Evolutionary conservation across 768 basidiomycete genomes (phyloP).

Genomic region (Serendipita vermifera): DNA sequence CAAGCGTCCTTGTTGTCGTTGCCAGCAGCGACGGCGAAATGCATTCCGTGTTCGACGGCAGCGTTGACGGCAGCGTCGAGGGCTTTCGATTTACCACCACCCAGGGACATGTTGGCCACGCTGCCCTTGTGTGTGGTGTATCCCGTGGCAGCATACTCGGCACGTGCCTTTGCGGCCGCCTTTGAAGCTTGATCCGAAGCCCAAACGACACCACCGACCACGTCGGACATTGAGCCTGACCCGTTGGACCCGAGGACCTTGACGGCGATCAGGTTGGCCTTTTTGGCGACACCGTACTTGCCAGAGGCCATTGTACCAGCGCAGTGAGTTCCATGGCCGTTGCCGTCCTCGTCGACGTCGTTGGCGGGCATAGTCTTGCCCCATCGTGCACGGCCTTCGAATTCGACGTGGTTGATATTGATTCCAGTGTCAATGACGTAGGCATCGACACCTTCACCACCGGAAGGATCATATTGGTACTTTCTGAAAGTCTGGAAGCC

Average conservation of each 20-base stretch:
- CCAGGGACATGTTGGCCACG: conserved; percentile 94
- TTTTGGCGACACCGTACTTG: conserved; percentile 94
- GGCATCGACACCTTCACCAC: conserved; percentile 91
- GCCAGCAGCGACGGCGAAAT: conserved; percentile 96
- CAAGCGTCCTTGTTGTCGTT: conserved; percentile 66
- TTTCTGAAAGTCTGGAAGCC: conserved; percentile 63
- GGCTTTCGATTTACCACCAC: conserved; percentile 80
- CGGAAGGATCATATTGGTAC: conserved; percentile 56
- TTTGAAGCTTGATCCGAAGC: conserved; percentile 38
- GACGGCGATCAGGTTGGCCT: conserved; percentile 76
- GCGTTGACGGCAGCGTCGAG: conserved; percentile 76
- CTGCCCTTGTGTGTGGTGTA: conserved; percentile 82
- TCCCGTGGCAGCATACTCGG: conserved; percentile 58
- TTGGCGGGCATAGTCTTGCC: conserved; percentile 80
- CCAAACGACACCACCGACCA: conserved; percentile 76
- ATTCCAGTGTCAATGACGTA: conserved; percentile 55
- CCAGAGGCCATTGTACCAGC: conserved; percentile 91
- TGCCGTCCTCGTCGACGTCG: conserved; percentile 64
- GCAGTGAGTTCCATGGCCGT: conserved; percentile 45
- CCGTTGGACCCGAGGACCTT: conserved; percentile 93
- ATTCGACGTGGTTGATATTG: conserved; percentile 72
- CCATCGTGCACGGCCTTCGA: conserved; percentile 83
- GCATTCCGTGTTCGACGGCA: conserved; percentile 72
- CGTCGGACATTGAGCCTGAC: conserved; percentile 89
- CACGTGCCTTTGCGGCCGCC: conserved; percentile 47